These are phyloP conservation scores for Calonectria multiphialidica DNA, from an alignment of 2,329 filamentous ascomycete species.

Conservation along the genomic window DNA sequence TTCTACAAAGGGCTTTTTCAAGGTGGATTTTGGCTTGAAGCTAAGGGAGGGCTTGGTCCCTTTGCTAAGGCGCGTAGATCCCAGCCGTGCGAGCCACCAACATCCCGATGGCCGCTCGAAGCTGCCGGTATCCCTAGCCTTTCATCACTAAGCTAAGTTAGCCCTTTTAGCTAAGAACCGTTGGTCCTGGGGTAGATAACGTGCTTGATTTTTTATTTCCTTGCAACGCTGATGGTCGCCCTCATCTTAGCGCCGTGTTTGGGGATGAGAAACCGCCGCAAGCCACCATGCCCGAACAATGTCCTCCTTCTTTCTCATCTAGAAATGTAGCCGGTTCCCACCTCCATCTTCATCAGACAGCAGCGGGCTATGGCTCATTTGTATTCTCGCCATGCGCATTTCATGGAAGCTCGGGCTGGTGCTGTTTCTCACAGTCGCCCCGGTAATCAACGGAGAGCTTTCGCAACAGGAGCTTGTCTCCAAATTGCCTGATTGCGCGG, in stretches of 20 bases:
- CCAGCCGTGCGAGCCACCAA: not conserved
- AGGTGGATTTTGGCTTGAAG: not conserved
- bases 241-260: not conserved
- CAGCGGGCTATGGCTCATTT: not conserved
- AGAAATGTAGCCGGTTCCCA: not conserved
- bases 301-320: not conserved
- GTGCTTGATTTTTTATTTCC: not conserved
- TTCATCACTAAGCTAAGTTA: not conserved
- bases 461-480: not conserved
- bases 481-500: not conserved
- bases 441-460: not conserved
- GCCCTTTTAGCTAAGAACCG: not conserved
- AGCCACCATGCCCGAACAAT: not conserved
- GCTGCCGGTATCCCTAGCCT: not conserved
- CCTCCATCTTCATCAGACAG: not conserved
- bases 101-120: not conserved
- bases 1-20: not conserved
- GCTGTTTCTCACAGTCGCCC: not conserved
- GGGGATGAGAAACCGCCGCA: not conserved
- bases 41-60: not conserved
- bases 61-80: not conserved
- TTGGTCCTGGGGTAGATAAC: not conserved
- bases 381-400: not conserved
- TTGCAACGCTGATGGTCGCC: not conserved
- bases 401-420: not conserved